Evolutionary conservation across 2,329 filamentous ascomycete species (phyloP), one percentile per base, ranked within the genome.

Genomic region (Arthrocladium fulminans): DNA sequence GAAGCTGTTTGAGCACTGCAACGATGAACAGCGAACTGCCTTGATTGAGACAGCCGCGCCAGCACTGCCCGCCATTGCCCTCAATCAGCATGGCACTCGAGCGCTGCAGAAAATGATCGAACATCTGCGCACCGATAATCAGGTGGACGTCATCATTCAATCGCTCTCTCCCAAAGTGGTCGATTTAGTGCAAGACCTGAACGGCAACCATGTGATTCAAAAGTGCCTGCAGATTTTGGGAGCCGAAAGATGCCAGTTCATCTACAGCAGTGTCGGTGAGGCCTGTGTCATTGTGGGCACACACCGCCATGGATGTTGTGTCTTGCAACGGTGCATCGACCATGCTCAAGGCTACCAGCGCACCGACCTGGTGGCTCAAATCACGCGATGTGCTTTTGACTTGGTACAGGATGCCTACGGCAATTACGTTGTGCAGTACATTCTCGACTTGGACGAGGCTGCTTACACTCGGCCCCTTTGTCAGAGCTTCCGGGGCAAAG

Each of bases 21-120:
- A 87, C 64, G 86, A 97, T 62, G 87, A 95, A 45, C 90, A 98
- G 73, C 88, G 92, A 57, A 97, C 90, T 47, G 80, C 83, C 37
- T 79, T 98, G 54, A 94, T 98, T 59, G 82, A 89, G 67, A 95
- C 94, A 59, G 88, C 92, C 34, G 81, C 88, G 15, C 77, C 82
- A 46, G 83, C 90, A 54, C 86, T 98, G 74, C 88, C 94, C 20
- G 83, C 83, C 59, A 96, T 98, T 62, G 92, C 92, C 22, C 73
- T 97, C 51, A 97, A 98, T 69, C 90, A 96, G 71, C 92, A 98
- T 65, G 92, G 92, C 58, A 98, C 92, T 51, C 83, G 92, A 47
- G 92, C 92, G 54, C 72, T 98, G 51, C 92, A 98, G 72, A 98
- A 97, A 77, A 98, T 98, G 92, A 98, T 98, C 57, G 92, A 98